Base-by-base conservation (phyloP, 129 eudicot species). In the Rutidosis leptorrhynchoides region DNA sequence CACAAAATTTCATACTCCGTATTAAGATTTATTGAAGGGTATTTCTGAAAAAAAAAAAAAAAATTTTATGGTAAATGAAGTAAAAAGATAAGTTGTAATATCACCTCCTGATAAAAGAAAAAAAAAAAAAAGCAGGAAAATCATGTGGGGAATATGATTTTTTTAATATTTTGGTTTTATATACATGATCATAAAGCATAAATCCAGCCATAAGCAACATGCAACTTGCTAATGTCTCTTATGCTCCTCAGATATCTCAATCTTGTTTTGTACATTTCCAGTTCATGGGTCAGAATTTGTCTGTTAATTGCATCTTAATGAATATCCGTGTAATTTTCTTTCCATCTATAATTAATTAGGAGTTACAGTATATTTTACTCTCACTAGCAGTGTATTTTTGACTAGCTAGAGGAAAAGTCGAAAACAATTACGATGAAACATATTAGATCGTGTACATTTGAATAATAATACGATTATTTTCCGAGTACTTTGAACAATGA, bases 281-380 rank as follows among this genome's bases (percentile, higher is more conserved):
- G 78, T 74, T 57, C 73, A 67, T 3, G 23, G 10, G 62, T 74
- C 79, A 74, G 79, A 46, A 58, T 66, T 11, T 74, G 79, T 74
- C 73, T 48, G 62, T 19, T 56, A 58, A n/a, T 57, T 74, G 49
- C 67, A 58, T 26, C 68, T 66, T 20, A 16, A 24, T 62, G 37
- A 42, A 19, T 15, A 48, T 16, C 2, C 19, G 16, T 46, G 25
- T 33, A 37, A 27, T 12, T 30, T 48, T 42, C 40, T 40, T 17
- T 33, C 20, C 6, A 5, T 3, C 42, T 45, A 32, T 72, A 14
- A 17, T 15, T 32, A 12, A 30, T 46, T 46, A 46, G 4, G 1
- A 6, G 53, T 32, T 32, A n/a, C n/a, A n/a, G n/a, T n/a, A 32
- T 32, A 32, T 32, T 32, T 1, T 32, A 32, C 40, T n/a, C n/a